Evolutionary conservation across 176 grass and related monocot species (phyloP), one percentile per base, ranked within the genome.

Genomic region (Panicum miliaceum): DNA sequence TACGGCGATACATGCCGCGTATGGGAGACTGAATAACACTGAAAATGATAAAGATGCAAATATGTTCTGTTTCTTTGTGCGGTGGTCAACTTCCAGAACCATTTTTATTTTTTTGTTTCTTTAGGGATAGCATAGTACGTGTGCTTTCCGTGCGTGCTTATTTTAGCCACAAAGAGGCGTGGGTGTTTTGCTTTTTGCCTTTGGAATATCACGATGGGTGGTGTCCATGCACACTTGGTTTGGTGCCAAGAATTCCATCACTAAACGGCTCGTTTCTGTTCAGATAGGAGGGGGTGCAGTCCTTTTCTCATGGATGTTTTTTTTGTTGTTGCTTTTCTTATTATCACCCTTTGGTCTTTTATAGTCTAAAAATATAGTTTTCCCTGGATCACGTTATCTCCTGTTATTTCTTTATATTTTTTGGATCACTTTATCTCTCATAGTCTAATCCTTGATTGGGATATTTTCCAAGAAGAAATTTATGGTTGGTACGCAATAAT

Each of bases 31-130:
- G 54, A 9, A 70, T 41, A 61, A 52, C 8, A 6, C 35, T 12
- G n/a, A 12, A 23, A 0, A 14, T 38, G 25, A 51, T 32, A 25
- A 73, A 20, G 57, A 48, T 19, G 78, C 73, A 27, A 78, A 78
- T 82, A 38, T 66, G 68, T 19, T 34, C 0, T 53, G 40, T 53
- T 41, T 9, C 18, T 13, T 29, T 61, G 47, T 76, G 77, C 46
- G 36, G 19, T 46, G 78, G 78, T 90, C 64, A 90, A 82, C 78
- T 86, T 90, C 45, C 15, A 50, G n/a, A 85, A 72, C 29, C 37
- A 27, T 23, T 69, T 22, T 47, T 57, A 15, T 51, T 69, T 3
- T 3, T 37, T 18, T 43, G 51, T 22, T 81, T 56, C 77, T 71
- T 77, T n/a, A 57, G 53, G 26, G 75, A 40, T 36, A 27, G 48